Evolutionary conservation across 1,139 yeast genomes (phyloP).

Genomic region (Pichia sp.): DNA sequence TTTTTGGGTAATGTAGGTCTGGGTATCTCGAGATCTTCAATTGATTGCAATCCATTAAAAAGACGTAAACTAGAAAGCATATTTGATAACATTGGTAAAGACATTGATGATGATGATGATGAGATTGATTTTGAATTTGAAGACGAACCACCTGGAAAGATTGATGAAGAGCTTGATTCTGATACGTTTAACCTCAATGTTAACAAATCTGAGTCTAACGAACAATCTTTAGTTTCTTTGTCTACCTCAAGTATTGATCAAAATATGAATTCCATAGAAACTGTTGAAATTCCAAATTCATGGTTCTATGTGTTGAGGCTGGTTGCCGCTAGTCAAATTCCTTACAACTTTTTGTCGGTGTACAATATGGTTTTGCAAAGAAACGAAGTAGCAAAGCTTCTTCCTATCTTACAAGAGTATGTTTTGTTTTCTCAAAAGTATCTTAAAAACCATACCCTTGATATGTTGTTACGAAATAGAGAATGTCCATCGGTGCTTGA

Average conservation of each 20-base stretch:
- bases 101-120: constrained; percentile 10
- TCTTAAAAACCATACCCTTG: constrained; percentile 3
- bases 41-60: constrained; percentile 24
- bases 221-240: background rate
- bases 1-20: constrained; percentile 19
- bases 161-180: constrained; percentile 12
- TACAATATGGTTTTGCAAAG: constrained; percentile 24
- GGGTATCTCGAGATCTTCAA: constrained; percentile 1
- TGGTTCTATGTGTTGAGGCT: constrained; percentile 58
- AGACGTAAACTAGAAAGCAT: constrained; percentile 16
- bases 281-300: constrained; percentile 36
- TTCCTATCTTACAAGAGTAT: constrained; percentile 28
- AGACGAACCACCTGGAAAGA: constrained; percentile 14
- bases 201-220: background rate
- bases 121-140: constrained; percentile 16
- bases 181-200: too few relatives aligned
- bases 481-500: constrained; percentile 21
- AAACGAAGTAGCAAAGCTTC: constrained; percentile 14
- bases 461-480: constrained; percentile 14
- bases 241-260: background rate
- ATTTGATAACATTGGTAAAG: constrained; percentile 10
- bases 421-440: constrained; percentile 23
- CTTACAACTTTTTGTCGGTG: constrained; percentile 39
- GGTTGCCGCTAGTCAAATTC: constrained; percentile 54
- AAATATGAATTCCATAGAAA: constrained; percentile 1